Evolutionary conservation across 257 asterid species (phyloP).

Genomic region (Solanum virginianum): DNA sequence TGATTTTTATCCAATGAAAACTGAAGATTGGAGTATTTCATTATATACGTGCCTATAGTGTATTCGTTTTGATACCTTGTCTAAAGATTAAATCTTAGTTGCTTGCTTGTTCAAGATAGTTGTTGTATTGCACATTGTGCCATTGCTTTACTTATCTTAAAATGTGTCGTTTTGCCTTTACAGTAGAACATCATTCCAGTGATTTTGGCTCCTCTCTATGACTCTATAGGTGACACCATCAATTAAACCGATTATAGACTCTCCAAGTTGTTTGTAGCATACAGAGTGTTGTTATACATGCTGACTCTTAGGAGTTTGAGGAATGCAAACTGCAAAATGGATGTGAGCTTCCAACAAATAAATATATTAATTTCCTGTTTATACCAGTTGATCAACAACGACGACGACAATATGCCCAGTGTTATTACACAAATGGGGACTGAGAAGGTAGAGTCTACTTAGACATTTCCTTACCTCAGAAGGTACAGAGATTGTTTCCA

Average conservation of each 20-base stretch:
- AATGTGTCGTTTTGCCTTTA: not conserved
- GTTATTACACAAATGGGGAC: no score
- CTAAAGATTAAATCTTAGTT: not conserved
- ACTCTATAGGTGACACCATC: no score
- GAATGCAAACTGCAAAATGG: not conserved
- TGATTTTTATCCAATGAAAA: not conserved
- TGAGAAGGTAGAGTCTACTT: no score
- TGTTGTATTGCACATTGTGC: not conserved
- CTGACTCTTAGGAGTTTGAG: not conserved
- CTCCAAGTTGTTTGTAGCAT: not conserved
- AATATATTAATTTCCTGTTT: not conserved
- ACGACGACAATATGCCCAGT: no score
- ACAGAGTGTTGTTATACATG: not conserved
- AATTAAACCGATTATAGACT: not conserved
- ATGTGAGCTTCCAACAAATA: not conserved
- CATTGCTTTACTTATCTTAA: not conserved
- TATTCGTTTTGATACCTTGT: not conserved
- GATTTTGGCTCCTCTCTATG: no score
- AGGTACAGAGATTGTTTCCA: no score
- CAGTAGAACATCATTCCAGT: not conserved
- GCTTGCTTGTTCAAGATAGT: not conserved
- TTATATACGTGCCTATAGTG: not conserved
- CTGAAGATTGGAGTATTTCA: not conserved
- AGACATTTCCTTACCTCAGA: no score
- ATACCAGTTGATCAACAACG: not conserved